Conservation (phyloP, 768 basidiomycete species). For the Mycena maculata region DNA sequence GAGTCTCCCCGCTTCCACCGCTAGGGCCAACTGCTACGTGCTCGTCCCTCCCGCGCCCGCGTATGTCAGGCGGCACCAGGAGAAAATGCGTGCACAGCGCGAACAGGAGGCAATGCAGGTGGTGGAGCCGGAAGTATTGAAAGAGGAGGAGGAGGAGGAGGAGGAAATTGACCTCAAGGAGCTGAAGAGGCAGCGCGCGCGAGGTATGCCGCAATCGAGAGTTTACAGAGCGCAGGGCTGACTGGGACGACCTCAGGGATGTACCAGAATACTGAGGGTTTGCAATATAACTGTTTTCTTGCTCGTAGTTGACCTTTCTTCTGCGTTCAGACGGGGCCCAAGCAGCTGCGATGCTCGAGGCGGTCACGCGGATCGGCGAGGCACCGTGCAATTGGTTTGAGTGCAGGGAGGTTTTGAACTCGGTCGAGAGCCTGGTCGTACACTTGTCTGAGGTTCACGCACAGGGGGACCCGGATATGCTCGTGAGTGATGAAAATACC, state of each 20-base stretch:
- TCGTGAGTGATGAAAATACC: conserved; percentile 4
- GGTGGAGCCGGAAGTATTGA: neutral
- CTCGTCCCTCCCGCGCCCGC: conserved; percentile 21
- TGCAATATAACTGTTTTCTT: conserved; percentile 26
- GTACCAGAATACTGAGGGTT: conserved; percentile 36
- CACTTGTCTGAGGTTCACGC: conserved; percentile 60
- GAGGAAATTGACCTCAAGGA: conserved; percentile 11
- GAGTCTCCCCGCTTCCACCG: neutral
- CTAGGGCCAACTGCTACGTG: neutral
- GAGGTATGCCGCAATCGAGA: conserved; percentile 27
- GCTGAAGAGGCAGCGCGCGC: conserved; percentile 27
- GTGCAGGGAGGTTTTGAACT: conserved; percentile 68
- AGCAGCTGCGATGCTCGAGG: conserved; percentile 56
- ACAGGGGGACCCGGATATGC: conserved; percentile 37
- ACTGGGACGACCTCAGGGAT: conserved; percentile 26
- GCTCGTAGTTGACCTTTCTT: conserved; percentile 30
- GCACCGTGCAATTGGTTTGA: conserved; percentile 68
- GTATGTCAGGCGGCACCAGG: conserved; percentile 16
- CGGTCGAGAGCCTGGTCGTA: conserved; percentile 56
- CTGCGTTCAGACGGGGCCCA: conserved; percentile 55
- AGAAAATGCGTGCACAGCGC: neutral
- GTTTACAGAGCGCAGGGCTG: conserved; percentile 2
- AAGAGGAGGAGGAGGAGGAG: conserved; percentile 2
- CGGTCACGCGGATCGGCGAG: conserved; percentile 60
- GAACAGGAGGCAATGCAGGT: neutral